phyloP scores from a whole-genome alignment of 768 basidiomycete genomes.

The Lepiota venenata region DNA sequence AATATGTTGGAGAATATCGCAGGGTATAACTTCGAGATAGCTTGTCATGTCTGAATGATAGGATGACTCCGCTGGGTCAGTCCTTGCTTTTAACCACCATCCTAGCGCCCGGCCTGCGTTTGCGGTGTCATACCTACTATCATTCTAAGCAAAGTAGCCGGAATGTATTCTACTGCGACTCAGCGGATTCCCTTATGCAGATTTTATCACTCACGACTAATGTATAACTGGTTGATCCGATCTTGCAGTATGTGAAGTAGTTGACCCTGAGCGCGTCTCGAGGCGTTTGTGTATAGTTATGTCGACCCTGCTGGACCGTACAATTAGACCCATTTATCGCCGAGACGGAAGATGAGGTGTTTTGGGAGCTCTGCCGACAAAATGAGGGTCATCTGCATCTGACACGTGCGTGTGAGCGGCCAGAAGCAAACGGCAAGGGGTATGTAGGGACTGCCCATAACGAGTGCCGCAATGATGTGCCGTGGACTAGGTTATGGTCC shows the following conservation, averaged over 20 bases:
- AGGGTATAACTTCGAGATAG: conserved; percentile 45
- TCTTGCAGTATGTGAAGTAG: conserved; percentile 1
- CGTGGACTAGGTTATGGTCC: not conserved
- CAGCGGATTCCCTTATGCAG: not conserved
- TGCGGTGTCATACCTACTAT: conserved; percentile 3
- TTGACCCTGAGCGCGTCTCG: not conserved
- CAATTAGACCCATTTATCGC: conserved; percentile 6
- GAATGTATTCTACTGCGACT: not conserved
- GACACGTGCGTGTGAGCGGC: not conserved
- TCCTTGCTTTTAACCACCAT: conserved; percentile 4
- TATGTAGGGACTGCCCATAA: not conserved
- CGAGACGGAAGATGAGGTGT: not conserved
- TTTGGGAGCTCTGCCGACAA: not conserved
- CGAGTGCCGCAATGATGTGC: not conserved
- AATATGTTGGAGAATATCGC: conserved; percentile 55
- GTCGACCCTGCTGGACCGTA: not conserved
- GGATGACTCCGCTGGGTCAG: not conserved
- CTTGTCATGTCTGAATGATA: conserved; percentile 34
- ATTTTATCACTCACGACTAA: not conserved
- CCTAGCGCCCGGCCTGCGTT: conserved; percentile 3
- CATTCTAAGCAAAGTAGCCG: not conserved
- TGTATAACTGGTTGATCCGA: conserved; percentile 3
- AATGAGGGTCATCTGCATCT: not conserved
- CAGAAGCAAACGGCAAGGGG: not conserved
- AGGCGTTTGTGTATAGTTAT: not conserved